Conservation (phyloP, 2,329 filamentous ascomycete species). For the Aquanectria penicillioides region DNA sequence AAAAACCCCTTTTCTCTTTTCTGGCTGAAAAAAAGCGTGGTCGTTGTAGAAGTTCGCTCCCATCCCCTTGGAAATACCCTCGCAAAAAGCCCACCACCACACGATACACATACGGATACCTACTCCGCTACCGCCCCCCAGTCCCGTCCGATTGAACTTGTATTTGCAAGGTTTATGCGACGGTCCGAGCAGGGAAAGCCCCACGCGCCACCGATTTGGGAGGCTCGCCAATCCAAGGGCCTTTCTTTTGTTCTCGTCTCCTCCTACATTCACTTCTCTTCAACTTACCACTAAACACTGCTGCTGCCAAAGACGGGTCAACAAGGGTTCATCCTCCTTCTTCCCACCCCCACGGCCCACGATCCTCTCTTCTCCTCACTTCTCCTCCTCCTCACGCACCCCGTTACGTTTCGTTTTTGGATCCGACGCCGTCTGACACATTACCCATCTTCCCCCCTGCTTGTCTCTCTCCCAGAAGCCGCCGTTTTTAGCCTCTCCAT, state of each 20-base stretch:
- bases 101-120: no score
- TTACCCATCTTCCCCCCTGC: not conserved
- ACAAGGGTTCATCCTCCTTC: not conserved
- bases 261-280: not conserved
- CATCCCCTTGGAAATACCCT: constrained; percentile 2
- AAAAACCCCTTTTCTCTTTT: no score
- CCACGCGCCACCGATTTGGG: constrained; percentile 12
- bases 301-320: not conserved
- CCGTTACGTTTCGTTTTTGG: constrained; percentile 1
- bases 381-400: not conserved
- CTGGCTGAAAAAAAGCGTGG: constrained; percentile 8
- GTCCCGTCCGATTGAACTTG: no score
- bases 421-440: not conserved
- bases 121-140: no score
- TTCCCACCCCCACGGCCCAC: constrained; percentile 10
- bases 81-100: not conserved
- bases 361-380: constrained; percentile 1
- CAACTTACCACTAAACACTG: not conserved
- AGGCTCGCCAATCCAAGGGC: not conserved
- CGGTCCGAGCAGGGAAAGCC: constrained; percentile 12
- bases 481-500: constrained; percentile 16
- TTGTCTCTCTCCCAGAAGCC: not conserved
- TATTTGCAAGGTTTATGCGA: constrained; percentile 23
- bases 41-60: not conserved
- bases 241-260: not conserved